phyloP scores from a whole-genome alignment of 2,329 filamentous ascomycete genomes.

The Trichophyton schoenleinii region DNA sequence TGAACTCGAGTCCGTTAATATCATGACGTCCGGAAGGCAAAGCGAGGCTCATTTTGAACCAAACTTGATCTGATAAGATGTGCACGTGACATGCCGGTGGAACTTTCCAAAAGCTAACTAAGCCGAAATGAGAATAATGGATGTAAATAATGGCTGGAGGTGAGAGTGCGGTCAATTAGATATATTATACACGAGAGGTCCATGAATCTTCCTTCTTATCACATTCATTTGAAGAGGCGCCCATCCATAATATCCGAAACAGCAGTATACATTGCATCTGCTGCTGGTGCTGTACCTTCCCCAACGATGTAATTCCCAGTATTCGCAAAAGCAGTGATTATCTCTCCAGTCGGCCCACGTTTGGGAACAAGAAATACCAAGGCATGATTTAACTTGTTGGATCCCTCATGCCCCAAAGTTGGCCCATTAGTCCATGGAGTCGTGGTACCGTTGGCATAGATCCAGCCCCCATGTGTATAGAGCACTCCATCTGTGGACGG shows the following conservation, averaged over 20 bases:
- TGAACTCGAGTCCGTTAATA: background rate
- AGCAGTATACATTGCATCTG: background rate
- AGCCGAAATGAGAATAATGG: too few species aligned
- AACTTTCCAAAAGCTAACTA: too few species aligned
- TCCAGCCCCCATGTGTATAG: slow-evolving; percentile 10
- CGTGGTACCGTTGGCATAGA: background rate
- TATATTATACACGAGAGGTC: background rate
- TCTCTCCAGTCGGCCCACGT: background rate
- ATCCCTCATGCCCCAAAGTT: slow-evolving; percentile 5
- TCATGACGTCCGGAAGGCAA: background rate
- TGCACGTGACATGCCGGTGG: background rate
- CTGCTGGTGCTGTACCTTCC: background rate
- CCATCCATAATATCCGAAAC: background rate
- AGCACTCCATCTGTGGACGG: background rate
- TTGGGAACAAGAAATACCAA: background rate
- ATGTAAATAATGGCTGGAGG: too few species aligned
- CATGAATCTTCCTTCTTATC: background rate
- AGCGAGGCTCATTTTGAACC: background rate
- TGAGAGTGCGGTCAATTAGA: too few species aligned
- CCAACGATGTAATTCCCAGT: background rate
- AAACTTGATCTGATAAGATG: background rate
- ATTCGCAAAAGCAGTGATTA: slow-evolving; percentile 1
- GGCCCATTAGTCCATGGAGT: slow-evolving; percentile 8
- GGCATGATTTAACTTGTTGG: background rate
- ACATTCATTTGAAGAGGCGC: background rate